Conservation (phyloP, 2,329 filamentous ascomycete genomes). For the Macroventuria anomochaeta region DNA sequence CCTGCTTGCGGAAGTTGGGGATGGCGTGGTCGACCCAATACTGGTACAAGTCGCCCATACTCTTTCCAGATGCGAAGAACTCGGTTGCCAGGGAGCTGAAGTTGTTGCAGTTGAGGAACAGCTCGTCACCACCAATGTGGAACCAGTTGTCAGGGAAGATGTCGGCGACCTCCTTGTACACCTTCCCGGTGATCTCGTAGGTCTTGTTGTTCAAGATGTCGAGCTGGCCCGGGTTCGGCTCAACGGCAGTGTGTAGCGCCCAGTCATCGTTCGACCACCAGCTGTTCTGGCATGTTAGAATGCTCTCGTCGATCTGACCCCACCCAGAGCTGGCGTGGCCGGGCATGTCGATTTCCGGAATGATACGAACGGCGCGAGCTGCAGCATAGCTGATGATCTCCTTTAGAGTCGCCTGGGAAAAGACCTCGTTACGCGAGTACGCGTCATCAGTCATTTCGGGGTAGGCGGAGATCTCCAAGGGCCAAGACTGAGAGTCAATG, state of each 20-base stretch:
- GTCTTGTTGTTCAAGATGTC: conserved; percentile 63
- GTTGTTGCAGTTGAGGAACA: conserved; percentile 65
- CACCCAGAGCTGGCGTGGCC: conserved; percentile 64
- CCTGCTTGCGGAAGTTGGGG: conserved; percentile 57
- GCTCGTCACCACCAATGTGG: conserved; percentile 63
- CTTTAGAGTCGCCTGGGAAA: conserved; percentile 53
- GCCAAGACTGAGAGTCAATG: conserved; percentile 63
- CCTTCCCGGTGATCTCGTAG: conserved; percentile 60
- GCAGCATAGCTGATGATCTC: conserved; percentile 58
- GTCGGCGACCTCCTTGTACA: conserved; percentile 60
- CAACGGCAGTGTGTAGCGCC: conserved; percentile 61
- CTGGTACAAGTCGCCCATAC: conserved; percentile 60
- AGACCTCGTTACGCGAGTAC: conserved; percentile 59
- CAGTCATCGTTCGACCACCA: conserved; percentile 68
- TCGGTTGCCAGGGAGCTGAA: conserved; percentile 58
- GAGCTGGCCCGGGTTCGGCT: conserved; percentile 64
- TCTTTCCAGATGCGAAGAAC: conserved; percentile 60
- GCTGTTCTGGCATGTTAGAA: conserved; percentile 62
- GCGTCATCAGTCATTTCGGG: conserved; percentile 62
- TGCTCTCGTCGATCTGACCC: conserved; percentile 62
- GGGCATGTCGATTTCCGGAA: conserved; percentile 69
- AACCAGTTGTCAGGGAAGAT: conserved; percentile 62
- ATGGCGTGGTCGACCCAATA: conserved; percentile 61
- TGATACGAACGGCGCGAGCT: conserved; percentile 63
- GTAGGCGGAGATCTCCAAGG: conserved; percentile 57